phyloP scores from a whole-genome alignment of 805 yeast genomes.

The Komagataella pseudopastoris region DNA sequence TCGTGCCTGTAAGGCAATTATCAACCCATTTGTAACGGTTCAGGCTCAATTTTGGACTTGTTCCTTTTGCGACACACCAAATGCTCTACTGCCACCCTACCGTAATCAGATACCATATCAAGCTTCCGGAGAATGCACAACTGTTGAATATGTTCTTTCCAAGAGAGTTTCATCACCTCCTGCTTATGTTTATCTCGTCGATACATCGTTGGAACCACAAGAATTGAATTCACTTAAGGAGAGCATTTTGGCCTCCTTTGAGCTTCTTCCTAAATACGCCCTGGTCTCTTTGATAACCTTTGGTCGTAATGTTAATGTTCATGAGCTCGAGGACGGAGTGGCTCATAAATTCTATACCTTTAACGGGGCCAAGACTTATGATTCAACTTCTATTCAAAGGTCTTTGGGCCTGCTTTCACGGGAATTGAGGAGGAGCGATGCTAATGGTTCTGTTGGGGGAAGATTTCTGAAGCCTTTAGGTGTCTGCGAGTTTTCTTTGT shows the following conservation, averaged over 20 bases:
- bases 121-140: constrained; percentile 24
- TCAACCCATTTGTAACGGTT: constrained; percentile 37
- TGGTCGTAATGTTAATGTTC: constrained; percentile 47
- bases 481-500: constrained; percentile 36
- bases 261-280: constrained; percentile 35
- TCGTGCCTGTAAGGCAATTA: constrained; percentile 37
- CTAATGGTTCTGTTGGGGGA: constrained; percentile 13
- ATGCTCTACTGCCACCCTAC: constrained; percentile 19
- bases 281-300: constrained; percentile 43
- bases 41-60: constrained; percentile 33
- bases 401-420: constrained; percentile 29
- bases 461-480: constrained; percentile 34
- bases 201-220: constrained; percentile 38
- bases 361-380: constrained; percentile 42
- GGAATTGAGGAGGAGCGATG: constrained; percentile 12
- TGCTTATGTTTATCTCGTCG: constrained; percentile 41
- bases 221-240: constrained; percentile 39
- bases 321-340: constrained; percentile 30
- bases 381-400: constrained; percentile 29
- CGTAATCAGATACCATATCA: constrained; percentile 20
- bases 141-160: constrained; percentile 35
- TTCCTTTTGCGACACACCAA: constrained; percentile 38
- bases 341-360: constrained; percentile 26
- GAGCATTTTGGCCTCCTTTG: constrained; percentile 27
- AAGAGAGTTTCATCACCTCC: constrained; percentile 24